Conservation (phyloP, 1,284 basidiomycete species). For the Acaromyces ingoldii region DNA sequence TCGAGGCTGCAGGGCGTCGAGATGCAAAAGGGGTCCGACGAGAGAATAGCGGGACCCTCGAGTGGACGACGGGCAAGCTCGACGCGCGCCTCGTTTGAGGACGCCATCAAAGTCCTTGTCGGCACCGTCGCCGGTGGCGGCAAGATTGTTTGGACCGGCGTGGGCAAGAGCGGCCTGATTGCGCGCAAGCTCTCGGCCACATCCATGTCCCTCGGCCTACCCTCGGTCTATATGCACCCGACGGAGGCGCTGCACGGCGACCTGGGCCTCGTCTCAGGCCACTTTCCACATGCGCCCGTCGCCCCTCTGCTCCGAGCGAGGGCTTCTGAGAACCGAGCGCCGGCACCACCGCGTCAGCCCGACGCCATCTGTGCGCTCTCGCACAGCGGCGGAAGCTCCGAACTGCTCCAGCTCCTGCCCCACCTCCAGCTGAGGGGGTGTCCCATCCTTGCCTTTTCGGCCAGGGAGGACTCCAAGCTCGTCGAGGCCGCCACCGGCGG, state of each 20-base stretch:
- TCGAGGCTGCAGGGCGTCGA: not conserved
- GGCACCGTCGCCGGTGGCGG: slow-evolving; percentile 26
- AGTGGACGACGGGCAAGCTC: too few relatives aligned
- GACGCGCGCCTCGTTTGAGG: too few relatives aligned
- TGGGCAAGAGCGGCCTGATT: slow-evolving; percentile 52
- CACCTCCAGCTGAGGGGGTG: slow-evolving; percentile 45
- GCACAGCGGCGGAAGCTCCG: slow-evolving; percentile 52
- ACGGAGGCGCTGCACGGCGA: slow-evolving; percentile 53
- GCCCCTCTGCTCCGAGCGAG: not conserved
- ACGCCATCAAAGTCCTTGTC: not conserved
- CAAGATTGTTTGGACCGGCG: slow-evolving; percentile 52
- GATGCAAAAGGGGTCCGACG: not conserved
- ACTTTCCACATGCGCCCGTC: not conserved
- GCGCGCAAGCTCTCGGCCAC: slow-evolving; percentile 43
- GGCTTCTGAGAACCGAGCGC: not conserved
- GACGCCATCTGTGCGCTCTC: slow-evolving; percentile 52
- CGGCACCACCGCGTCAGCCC: slow-evolving; percentile 31
- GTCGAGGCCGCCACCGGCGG: slow-evolving; percentile 38
- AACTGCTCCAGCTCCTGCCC: slow-evolving; percentile 50
- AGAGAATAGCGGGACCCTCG: too few relatives aligned
- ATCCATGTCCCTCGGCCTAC: slow-evolving; percentile 48
- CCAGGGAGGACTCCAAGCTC: slow-evolving; percentile 43
- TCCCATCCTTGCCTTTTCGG: slow-evolving; percentile 50
- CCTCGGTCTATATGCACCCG: slow-evolving; percentile 52
- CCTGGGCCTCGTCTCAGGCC: slow-evolving; percentile 29